A percentile compares a stretch with the other conserved stretches of the same genome.
These are phyloP conservation scores for Cutaneotrichosporon sp. DNA, from an alignment of 1,284 basidiomycete genomes.

Conservation along the genomic window DNA sequence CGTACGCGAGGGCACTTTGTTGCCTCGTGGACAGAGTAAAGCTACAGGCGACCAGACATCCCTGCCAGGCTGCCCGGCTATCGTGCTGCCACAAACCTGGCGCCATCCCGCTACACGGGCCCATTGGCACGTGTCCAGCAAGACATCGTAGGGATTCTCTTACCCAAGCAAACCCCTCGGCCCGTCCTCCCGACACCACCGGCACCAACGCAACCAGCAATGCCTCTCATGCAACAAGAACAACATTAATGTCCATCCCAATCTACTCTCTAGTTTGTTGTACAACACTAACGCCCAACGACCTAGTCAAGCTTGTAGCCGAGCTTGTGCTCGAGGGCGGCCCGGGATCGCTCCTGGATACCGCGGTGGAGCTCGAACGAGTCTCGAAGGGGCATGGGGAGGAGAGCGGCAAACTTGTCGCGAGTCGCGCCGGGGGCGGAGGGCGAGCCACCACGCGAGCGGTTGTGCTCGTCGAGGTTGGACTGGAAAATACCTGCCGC, in stretches of 20 bases:
- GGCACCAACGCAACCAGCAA: neutral
- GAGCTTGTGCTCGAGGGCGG: constrained; percentile 5
- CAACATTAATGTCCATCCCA: neutral
- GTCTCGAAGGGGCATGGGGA: constrained; percentile 24
- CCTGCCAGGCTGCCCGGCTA: too few relatives aligned
- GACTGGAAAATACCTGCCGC: constrained; percentile 51
- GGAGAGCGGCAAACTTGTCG: constrained; percentile 21
- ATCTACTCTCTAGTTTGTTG: neutral
- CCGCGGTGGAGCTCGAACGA: constrained; percentile 28
- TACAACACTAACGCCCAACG: too few relatives aligned
- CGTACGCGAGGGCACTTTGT: too few relatives aligned
- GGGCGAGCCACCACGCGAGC: constrained; percentile 13
- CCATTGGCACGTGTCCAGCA: too few relatives aligned
- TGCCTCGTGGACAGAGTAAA: too few relatives aligned
- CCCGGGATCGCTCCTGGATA: constrained; percentile 17
- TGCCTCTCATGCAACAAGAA: neutral
- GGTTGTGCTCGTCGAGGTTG: constrained; percentile 35
- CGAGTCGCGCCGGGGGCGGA: constrained; percentile 4
- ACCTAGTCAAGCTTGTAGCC: constrained; percentile 5
- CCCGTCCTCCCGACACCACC: too few relatives aligned
- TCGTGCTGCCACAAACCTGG: too few relatives aligned
- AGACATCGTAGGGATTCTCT: too few relatives aligned
- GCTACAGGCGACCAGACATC: too few relatives aligned
- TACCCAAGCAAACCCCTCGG: neutral
- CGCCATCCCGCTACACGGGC: constrained; percentile 1